Base-by-base conservation (phyloP, 345 rosid species). In the Jatropha curcas region DNA sequence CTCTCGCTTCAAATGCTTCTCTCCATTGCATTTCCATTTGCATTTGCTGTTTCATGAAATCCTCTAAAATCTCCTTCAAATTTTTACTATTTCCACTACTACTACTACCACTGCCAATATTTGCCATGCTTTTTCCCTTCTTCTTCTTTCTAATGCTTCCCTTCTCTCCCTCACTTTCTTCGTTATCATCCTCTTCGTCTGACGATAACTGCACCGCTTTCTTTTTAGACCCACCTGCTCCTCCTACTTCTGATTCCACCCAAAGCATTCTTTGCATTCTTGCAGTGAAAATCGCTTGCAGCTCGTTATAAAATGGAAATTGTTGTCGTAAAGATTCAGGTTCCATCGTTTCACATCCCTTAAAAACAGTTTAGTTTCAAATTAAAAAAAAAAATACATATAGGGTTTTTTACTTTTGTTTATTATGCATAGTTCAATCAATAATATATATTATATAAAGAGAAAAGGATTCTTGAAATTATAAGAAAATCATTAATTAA, bases 331-430 rank as follows among this genome's bases (percentile, higher is more conserved):
- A 63, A 27, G 80, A 75, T 78, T 88, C 99, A 22, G 85, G 81
- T 62, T 95, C 99, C 86, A 87, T 80, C 1, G 92, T 89, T 83
- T 91, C 94, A 63, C 89, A 90, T 61, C 99, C 99, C 99, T 95
- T 37, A 35, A 58, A 25, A 63, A 34, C 27, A 31, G 31, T n/a
- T n/a, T n/a, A n/a, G n/a, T n/a, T n/a, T n/a, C 24, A 34, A 37
- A 63, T 34, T 31, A 46, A 34, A 22, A 30, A 71, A 28, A 20
- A 37, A 5, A 5, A 61, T 48, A 48, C 19, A 5, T 41, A 67
- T 77, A 80, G 74, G 84, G 82, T 80, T 68, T 79, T n/a, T n/a
- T n/a, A n/a, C n/a, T n/a, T n/a, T n/a, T n/a, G n/a, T n/a, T 28
- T 25, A 34, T 17, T 39, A 45, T n/a, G 24, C 56, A 46, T 37